A percentile compares a stretch with the other conserved stretches of the same genome.
phyloP scores from a whole-genome alignment of 805 yeast species.

The Starmerella lactis-condensi region DNA sequence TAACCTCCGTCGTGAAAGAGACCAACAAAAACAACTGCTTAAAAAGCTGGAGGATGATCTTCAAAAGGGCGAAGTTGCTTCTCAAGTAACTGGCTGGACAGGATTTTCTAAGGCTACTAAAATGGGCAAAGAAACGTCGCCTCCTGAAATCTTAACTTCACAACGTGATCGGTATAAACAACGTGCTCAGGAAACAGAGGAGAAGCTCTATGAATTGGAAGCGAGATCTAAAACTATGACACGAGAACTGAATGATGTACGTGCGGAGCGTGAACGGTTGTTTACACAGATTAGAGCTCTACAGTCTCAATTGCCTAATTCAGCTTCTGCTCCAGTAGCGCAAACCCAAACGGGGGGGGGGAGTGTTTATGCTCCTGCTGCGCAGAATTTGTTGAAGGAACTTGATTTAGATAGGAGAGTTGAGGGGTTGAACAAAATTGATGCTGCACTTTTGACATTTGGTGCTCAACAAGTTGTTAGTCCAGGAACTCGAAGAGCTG shows the following conservation, averaged over 20 bases:
- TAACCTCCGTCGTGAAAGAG: conserved; percentile 19
- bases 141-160: conserved; percentile 67
- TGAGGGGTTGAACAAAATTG: conserved; percentile 56
- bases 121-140: conserved; percentile 27
- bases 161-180: conserved; percentile 85
- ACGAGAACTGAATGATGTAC: conserved; percentile 42
- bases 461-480: conserved; percentile 21
- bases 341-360: conserved; percentile 31
- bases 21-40: conserved; percentile 31
- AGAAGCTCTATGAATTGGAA: conserved; percentile 46
- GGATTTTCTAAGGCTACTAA: conserved; percentile 14
- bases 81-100: too few species aligned
- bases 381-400: conserved; percentile 64
- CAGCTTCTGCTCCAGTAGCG: conserved; percentile 47
- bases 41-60: conserved; percentile 58
- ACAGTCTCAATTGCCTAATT: conserved; percentile 56
- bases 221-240: conserved; percentile 39
- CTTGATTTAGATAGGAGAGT: conserved; percentile 59
- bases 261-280: too few species aligned
- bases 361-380: conserved; percentile 54
- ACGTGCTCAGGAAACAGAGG: conserved; percentile 69
- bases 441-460: conserved; percentile 37
- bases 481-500: conserved; percentile 7
- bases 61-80: too few species aligned
- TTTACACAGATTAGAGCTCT: too few species aligned